Evolutionary conservation across 257 asterid species (phyloP).

Genomic region (Osmanthus fragrans): DNA sequence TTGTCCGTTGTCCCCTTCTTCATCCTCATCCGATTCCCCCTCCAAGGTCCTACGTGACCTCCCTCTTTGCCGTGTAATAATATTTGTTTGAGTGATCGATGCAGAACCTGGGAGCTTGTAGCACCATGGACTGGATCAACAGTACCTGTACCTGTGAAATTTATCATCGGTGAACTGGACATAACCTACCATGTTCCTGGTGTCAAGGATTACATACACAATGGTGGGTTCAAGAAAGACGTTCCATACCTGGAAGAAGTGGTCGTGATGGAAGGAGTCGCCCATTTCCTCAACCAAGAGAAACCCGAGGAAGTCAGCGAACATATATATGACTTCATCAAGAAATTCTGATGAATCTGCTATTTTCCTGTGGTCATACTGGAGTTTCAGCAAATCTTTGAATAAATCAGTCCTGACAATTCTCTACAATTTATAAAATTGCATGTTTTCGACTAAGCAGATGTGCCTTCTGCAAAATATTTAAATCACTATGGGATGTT

Average conservation of each 20-base stretch:
- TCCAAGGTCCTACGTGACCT: neutral
- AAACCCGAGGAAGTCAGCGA: conserved; percentile 22
- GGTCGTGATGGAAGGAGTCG: neutral
- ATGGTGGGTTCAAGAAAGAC: neutral
- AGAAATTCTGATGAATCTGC: conserved; percentile 9
- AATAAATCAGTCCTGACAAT: neutral
- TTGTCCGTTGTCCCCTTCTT: neutral
- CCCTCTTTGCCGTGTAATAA: no score
- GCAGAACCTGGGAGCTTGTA: conserved; percentile 22
- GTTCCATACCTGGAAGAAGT: neutral
- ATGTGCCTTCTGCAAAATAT: neutral
- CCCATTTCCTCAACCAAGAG: conserved; percentile 13
- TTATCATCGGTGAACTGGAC: neutral
- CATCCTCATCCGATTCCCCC: neutral
- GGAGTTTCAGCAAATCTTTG: neutral
- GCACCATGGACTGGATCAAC: conserved; percentile 18
- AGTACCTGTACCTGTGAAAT: conserved; percentile 22
- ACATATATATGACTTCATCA: conserved; percentile 19
- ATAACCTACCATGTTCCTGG: neutral
- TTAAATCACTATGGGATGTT: neutral
- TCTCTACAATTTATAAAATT: neutral
- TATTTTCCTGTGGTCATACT: neutral
- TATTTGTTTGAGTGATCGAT: neutral
- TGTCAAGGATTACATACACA: neutral
- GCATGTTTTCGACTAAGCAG: neutral